Conservation (phyloP, 2,329 filamentous ascomycete species). For the Epichloe baconii region DNA sequence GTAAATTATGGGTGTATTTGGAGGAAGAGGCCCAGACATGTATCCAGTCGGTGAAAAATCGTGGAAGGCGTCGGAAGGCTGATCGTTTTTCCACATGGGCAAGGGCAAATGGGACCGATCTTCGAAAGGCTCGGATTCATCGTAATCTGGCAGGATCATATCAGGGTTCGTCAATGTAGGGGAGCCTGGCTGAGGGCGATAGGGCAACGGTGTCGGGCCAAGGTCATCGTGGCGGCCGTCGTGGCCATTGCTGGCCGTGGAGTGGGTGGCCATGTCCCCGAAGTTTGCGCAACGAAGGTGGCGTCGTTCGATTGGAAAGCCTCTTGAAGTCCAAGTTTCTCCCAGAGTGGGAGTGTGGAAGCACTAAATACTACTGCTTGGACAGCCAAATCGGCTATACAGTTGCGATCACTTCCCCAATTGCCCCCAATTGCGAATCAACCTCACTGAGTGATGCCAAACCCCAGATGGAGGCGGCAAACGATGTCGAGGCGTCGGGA, state of each 20-base stretch:
- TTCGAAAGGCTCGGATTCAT: slow-evolving; percentile 41
- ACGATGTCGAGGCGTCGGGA: neutral
- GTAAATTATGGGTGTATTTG: slow-evolving; percentile 53
- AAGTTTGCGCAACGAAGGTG: neutral
- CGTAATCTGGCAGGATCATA: slow-evolving; percentile 78
- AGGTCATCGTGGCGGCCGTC: slow-evolving; percentile 17
- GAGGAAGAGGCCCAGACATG: slow-evolving; percentile 31
- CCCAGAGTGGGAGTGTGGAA: neutral
- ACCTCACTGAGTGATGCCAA: neutral
- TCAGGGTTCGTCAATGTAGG: slow-evolving; percentile 87
- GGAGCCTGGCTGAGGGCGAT: slow-evolving; percentile 48
- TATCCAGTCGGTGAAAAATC: slow-evolving; percentile 26
- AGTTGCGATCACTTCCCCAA: neutral
- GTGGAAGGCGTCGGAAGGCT: slow-evolving; percentile 27
- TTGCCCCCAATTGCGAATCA: neutral
- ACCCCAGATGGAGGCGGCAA: neutral
- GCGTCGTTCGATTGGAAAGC: neutral
- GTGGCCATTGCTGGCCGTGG: slow-evolving; percentile 13
- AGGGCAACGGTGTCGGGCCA: slow-evolving; percentile 18
- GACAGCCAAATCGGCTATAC: neutral
- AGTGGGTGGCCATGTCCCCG: slow-evolving; percentile 20
- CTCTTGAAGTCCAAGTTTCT: neutral
- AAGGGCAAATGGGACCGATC: slow-evolving; percentile 36
- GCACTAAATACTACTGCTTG: neutral
- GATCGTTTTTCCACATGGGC: slow-evolving; percentile 38